Percentiles rank a stretch among this genome's conserved stretches.
These are phyloP conservation scores for Microcyclospora tardicrescens DNA, from an alignment of 2,329 filamentous ascomycete species.

Conservation along the genomic window DNA sequence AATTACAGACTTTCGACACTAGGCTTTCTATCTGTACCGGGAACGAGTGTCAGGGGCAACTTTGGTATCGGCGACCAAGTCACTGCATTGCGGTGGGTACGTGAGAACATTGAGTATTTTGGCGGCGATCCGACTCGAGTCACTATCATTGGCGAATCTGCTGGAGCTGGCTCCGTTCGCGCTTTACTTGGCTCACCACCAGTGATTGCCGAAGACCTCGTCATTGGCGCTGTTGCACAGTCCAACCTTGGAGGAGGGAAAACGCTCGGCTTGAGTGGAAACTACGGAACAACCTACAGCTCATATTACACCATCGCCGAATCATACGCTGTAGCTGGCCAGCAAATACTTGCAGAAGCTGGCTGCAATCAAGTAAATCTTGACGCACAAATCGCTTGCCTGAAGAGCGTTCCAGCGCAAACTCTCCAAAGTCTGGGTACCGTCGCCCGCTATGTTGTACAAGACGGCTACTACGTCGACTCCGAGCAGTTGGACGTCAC, in stretches of 20 bases:
- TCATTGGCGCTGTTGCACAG: constrained; percentile 35
- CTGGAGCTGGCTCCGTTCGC: constrained; percentile 44
- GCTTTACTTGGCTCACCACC: constrained; percentile 40
- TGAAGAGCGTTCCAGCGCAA: constrained; percentile 35
- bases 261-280: constrained; percentile 40
- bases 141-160: constrained; percentile 36
- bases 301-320: constrained; percentile 45
- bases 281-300: constrained; percentile 46
- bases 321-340: constrained; percentile 36
- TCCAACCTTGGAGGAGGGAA: constrained; percentile 45
- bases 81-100: constrained; percentile 36
- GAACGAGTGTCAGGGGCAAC: constrained; percentile 43
- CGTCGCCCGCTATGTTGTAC: constrained; percentile 41
- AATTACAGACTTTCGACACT: constrained; percentile 48
- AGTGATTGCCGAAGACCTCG: constrained; percentile 31
- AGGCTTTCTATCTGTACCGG: constrained; percentile 45
- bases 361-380: constrained; percentile 38
- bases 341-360: constrained; percentile 38
- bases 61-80: constrained; percentile 41
- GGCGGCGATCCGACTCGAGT: constrained; percentile 36
- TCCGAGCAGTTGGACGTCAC: constrained; percentile 36
- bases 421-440: constrained; percentile 29
- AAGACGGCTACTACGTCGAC: constrained; percentile 45
- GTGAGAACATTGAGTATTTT: constrained; percentile 33
- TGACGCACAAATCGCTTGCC: constrained; percentile 39